These are phyloP conservation scores for Salisapilia sapeloensis DNA, from an alignment of 352 stramenopile genomes.

Conservation along the genomic window DNA sequence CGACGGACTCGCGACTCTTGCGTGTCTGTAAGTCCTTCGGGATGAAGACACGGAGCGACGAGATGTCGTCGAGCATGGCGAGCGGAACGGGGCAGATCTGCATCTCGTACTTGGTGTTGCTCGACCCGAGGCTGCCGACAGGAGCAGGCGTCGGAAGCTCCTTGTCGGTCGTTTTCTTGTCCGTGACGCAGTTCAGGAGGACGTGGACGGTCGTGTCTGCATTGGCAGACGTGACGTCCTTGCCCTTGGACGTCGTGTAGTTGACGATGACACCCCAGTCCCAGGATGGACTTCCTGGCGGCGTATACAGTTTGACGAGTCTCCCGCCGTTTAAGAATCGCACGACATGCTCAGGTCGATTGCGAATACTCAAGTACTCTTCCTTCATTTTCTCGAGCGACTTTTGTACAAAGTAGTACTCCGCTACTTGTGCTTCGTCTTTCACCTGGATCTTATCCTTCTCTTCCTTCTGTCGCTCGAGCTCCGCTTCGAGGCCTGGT, in stretches of 20 bases:
- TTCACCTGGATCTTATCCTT: constrained; percentile 82
- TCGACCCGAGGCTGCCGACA: constrained; percentile 33
- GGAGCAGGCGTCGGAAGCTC: constrained; percentile 39
- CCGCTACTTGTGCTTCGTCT: constrained; percentile 75
- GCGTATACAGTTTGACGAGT: constrained; percentile 73
- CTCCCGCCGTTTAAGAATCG: constrained; percentile 90
- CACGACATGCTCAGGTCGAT: constrained; percentile 83
- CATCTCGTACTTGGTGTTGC: constrained; percentile 41
- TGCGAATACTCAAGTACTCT: constrained; percentile 86
- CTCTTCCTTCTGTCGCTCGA: constrained; percentile 67
- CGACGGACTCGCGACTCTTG: constrained; percentile 53
- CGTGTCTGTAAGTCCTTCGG: constrained; percentile 62
- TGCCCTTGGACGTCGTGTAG: constrained; percentile 66
- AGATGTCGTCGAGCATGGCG: constrained; percentile 58
- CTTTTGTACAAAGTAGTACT: constrained; percentile 82
- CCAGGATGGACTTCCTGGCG: constrained; percentile 41
- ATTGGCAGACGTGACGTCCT: constrained; percentile 32
- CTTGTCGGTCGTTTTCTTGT: constrained; percentile 7
- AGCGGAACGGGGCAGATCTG: constrained; percentile 75
- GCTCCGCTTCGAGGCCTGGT: constrained; percentile 54
- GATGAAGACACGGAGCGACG: constrained; percentile 71
- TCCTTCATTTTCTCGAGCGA: constrained; percentile 85
- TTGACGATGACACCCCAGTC: constrained; percentile 79
- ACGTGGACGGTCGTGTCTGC: constrained; percentile 66
- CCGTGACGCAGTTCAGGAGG: constrained; percentile 51